These are phyloP conservation scores for Coemansia sp. DNA, from an alignment of 192 early-diverging fungal genomes.

Conservation along the genomic window DNA sequence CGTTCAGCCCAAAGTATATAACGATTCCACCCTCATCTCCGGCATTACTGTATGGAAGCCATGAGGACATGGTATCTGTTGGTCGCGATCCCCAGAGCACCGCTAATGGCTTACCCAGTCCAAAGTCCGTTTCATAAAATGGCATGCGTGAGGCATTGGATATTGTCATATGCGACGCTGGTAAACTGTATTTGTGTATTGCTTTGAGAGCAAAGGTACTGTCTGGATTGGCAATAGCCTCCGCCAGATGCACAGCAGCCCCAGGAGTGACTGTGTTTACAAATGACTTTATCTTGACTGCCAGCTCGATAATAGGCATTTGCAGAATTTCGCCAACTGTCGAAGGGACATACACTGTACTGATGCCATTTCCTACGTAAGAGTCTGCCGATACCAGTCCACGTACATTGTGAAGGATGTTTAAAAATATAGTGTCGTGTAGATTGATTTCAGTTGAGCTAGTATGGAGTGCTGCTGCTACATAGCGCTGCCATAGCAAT, in stretches of 20 bases:
- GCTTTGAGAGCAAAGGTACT: constrained; percentile 13
- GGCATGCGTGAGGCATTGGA: constrained; percentile 32
- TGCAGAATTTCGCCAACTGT: constrained; percentile 7
- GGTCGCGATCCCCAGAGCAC: constrained; percentile 15
- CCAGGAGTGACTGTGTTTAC: constrained; percentile 26
- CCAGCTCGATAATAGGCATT: constrained; percentile 18
- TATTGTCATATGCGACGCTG: constrained; percentile 14
- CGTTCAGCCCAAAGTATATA: constrained; percentile 17
- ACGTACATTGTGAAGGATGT: constrained; percentile 24
- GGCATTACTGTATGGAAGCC: constrained; percentile 12
- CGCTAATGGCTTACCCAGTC: constrained; percentile 12
- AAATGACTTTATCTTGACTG: constrained; percentile 14
- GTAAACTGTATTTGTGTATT: constrained; percentile 1
- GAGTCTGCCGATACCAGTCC: constrained; percentile 5
- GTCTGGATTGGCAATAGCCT: constrained; percentile 8
- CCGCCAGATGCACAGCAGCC: constrained; percentile 13
- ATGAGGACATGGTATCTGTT: constrained; percentile 16
- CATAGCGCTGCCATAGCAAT: constrained; percentile 27
- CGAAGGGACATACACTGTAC: constrained; percentile 10
- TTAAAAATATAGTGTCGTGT: constrained; percentile 15
- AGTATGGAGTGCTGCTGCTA: constrained; percentile 5
- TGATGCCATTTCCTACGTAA: constrained; percentile 35
- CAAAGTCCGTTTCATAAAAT: constrained; percentile 25
- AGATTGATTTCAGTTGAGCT: neutral
- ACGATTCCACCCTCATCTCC: constrained; percentile 18